Percentiles rank a stretch among this genome's conserved stretches.
Conservation (phyloP, 139 green algal genomes). For the Ostreobium quekettii region DNA sequence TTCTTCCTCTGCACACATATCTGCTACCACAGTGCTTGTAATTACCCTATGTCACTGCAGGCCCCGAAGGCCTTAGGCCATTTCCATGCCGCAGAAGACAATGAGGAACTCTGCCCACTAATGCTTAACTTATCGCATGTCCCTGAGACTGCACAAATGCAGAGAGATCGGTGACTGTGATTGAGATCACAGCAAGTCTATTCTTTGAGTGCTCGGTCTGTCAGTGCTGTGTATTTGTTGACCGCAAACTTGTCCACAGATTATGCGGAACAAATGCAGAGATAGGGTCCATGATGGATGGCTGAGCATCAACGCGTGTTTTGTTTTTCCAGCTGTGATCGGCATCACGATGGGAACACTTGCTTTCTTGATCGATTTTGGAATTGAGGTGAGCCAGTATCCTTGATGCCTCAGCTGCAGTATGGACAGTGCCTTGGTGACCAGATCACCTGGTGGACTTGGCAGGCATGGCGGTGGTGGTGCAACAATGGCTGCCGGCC, state of each 20-base stretch:
- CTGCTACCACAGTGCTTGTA: no score
- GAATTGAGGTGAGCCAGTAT: not conserved
- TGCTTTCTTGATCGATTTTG: not conserved
- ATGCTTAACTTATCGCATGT: not conserved
- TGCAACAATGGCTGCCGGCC: not conserved
- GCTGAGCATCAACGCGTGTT: not conserved
- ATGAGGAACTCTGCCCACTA: no score
- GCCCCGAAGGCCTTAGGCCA: no score
- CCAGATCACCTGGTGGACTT: no score
- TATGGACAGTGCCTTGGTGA: no score
- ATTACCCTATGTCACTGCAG: no score
- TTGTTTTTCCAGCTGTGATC: not conserved
- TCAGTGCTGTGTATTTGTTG: not conserved
- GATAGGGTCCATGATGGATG: not conserved
- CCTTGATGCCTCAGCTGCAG: not conserved
- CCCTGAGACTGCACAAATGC: not conserved
- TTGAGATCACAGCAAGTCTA: not conserved
- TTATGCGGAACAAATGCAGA: not conserved
- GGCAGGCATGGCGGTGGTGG: not conserved
- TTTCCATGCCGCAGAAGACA: no score
- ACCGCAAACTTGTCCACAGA: not conserved
- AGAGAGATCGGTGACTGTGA: not conserved
- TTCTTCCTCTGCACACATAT: no score
- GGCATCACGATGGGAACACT: not conserved
- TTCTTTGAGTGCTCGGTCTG: not conserved